Base-by-base conservation (phyloP, 495 filamentous ascomycete genomes). In the Penicillium longicatenatum region DNA sequence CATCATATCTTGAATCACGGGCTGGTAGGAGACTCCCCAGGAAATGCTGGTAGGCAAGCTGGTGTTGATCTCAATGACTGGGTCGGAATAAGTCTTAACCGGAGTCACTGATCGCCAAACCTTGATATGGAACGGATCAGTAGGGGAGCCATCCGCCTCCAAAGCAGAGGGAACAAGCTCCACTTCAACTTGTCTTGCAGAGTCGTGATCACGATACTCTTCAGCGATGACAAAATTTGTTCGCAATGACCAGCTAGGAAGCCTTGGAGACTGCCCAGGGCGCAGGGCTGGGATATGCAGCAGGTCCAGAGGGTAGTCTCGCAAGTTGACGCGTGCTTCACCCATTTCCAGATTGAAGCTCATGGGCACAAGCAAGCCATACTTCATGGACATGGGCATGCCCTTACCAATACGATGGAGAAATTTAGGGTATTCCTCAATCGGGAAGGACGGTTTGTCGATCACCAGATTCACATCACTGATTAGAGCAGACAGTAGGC, bases 1-100 rank as follows among this genome's bases (percentile, higher is more conserved):
- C 94, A 99, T 99, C 90, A 97, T 97, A 65, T 99, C 94, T 71
- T 99, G 94, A 52, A 99, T 97, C 11, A 93, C 95, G 24, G 94
- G 94, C 60, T 99, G 94, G 67, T 98, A 98, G 0, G 94, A 96
- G 55, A 92, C 90, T 39, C 93, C 91, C 94, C 94, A 99, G 30
- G 92, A 97, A 50, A 98, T 93, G 54, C 89, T 86, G 8, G 94
- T 99, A 9, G 95, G 88, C 58, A 90, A 84, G 56, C 87, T 88
- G 5, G 93, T 97, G 67, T 97, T 93, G 66, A 99, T 96, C 52
- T 96, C 89, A 59, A 98, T 79, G 19, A 79, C 81, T 60, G 97
- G 90, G 60, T 98, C 89, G 0, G 95, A 97, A 68, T 93, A 99
- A 1, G 92, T 94, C 78, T 99, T 99, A 39, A 99, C 93, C 0